Evolutionary conservation across 2,329 filamentous ascomycete genomes (phyloP).

Genomic region (Apiospora arundinis): DNA sequence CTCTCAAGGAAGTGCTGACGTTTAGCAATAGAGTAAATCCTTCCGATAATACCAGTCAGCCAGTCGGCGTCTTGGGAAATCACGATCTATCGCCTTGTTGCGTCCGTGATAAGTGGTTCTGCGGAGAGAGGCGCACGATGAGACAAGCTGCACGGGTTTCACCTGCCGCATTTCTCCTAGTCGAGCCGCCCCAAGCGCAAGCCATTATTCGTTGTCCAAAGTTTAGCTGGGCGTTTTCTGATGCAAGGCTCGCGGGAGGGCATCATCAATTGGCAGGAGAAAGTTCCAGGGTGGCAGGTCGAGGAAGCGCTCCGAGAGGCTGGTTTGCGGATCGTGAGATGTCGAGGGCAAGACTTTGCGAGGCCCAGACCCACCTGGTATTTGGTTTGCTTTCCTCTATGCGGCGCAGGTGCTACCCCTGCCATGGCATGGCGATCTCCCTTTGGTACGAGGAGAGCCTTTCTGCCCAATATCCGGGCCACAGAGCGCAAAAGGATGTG

Average conservation of each 20-base stretch:
- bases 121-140: background rate
- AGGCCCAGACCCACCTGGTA: constrained; percentile 8
- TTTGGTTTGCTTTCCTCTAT: background rate
- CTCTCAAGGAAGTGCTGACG: background rate
- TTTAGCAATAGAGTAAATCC: background rate
- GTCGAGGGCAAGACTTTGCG: constrained; percentile 8
- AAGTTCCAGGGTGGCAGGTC: background rate
- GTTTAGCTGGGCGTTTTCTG: background rate
- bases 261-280: background rate
- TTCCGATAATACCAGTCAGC: background rate
- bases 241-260: background rate
- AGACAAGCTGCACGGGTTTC: background rate
- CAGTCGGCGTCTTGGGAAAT: background rate
- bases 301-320: background rate
- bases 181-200: background rate
- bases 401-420: constrained; percentile 6
- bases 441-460: background rate
- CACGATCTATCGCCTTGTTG: background rate
- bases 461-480: background rate
- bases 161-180: constrained; percentile 9
- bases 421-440: background rate
- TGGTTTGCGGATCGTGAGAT: constrained; percentile 10
- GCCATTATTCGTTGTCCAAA: background rate
- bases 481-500: background rate
- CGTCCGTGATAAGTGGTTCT: too few species aligned